Conservation (phyloP, 768 basidiomycete species). For the Gymnopilus junonius region DNA sequence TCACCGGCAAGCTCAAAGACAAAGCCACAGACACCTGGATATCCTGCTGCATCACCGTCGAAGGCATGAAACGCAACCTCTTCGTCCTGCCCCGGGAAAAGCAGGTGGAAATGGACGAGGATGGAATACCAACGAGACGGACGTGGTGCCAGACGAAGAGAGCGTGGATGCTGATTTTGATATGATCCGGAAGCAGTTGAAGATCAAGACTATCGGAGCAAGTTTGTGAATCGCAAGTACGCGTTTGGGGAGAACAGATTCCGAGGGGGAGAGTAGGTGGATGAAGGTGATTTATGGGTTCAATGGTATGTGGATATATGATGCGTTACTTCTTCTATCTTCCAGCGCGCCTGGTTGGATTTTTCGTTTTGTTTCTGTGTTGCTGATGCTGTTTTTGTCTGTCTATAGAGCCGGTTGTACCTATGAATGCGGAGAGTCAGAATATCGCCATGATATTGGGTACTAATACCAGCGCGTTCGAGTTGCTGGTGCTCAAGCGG, state of each 20-base stretch:
- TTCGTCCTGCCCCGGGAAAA: conserved; percentile 83
- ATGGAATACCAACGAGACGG: conserved; percentile 72
- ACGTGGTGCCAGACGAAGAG: conserved; percentile 66
- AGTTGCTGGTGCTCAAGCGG: conserved; percentile 89
- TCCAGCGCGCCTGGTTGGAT: too few relatives aligned
- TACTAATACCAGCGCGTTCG: conserved; percentile 91
- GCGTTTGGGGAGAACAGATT: conserved; percentile 86
- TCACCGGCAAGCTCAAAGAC: conserved; percentile 92
- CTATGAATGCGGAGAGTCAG: conserved; percentile 72
- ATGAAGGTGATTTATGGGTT: conserved; percentile 94
- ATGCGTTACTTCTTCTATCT: too few relatives aligned
- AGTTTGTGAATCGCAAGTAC: conserved; percentile 88
- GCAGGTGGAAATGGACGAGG: conserved; percentile 59
- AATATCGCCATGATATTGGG: conserved; percentile 91
- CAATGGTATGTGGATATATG: conserved; percentile 62
- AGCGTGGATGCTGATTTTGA: conserved; percentile 90
- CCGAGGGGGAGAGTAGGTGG: conserved; percentile 83
- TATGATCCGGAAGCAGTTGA: conserved; percentile 67
- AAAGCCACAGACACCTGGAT: conserved; percentile 69
- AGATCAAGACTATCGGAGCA: conserved; percentile 79
- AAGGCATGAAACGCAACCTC: conserved; percentile 87
- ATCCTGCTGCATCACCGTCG: conserved; percentile 86
- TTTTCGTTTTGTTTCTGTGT: background rate
- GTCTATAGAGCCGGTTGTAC: conserved; percentile 72
- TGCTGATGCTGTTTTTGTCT: background rate